Percentiles rank a stretch among this genome's conserved stretches.
phyloP scores from a whole-genome alignment of 2,329 filamentous ascomycete genomes.

The Phaeosphaeriaceae sp. region DNA sequence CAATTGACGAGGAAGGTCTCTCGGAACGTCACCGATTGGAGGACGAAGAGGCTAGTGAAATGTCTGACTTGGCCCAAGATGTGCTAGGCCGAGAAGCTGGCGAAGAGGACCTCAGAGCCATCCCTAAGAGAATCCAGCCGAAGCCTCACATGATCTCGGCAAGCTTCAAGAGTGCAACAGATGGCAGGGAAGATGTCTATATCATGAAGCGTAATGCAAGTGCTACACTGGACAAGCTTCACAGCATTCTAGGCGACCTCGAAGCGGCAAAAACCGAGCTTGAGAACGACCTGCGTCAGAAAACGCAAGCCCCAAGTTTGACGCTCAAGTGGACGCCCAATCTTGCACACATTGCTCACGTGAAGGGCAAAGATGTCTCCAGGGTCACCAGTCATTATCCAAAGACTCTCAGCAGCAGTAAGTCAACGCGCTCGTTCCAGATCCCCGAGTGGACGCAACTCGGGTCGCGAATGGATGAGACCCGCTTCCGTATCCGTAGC shows the following conservation, averaged over 20 bases:
- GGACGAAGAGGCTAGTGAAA: constrained; percentile 72
- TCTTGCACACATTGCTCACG: constrained; percentile 87
- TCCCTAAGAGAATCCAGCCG: constrained; percentile 47
- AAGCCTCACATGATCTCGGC: constrained; percentile 40
- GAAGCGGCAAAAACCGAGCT: constrained; percentile 67
- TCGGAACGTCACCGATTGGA: constrained; percentile 78
- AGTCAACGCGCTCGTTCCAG: constrained; percentile 84
- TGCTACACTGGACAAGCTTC: constrained; percentile 68
- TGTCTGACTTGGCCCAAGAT: constrained; percentile 76
- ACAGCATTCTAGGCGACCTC: constrained; percentile 69
- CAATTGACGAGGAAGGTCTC: constrained; percentile 95
- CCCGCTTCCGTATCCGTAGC: constrained; percentile 76
- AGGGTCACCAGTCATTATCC: constrained; percentile 49
- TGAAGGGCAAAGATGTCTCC: constrained; percentile 76
- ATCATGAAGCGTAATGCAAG: constrained; percentile 74
- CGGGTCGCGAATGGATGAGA: constrained; percentile 79
- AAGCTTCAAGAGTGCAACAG: constrained; percentile 44
- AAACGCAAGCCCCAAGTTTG: constrained; percentile 62
- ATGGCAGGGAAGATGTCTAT: constrained; percentile 61
- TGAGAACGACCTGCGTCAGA: constrained; percentile 65
- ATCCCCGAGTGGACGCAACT: constrained; percentile 83
- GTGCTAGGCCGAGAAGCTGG: constrained; percentile 72
- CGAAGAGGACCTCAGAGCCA: constrained; percentile 57
- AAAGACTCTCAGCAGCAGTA: constrained; percentile 75
- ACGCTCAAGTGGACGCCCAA: constrained; percentile 86